A percentile compares a stretch with the other conserved stretches of the same genome.
These are phyloP conservation scores for Lasiodiplodia gonubiensis DNA, from an alignment of 2,329 filamentous ascomycete species.

Conservation along the genomic window DNA sequence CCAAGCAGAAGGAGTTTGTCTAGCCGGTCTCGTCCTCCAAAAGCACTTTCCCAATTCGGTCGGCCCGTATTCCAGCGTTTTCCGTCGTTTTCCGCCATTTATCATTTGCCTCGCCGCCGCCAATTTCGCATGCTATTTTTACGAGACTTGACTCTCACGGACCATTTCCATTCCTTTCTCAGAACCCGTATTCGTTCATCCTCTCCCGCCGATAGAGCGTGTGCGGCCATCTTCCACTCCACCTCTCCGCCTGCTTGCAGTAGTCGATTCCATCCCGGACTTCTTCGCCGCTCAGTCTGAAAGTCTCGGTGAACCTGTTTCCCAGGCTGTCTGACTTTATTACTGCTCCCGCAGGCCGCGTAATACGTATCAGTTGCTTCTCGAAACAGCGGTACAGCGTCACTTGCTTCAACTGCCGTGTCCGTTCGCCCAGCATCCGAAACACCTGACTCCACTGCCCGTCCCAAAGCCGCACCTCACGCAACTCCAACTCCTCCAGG, in stretches of 20 bases:
- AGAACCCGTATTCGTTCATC: conserved; percentile 4
- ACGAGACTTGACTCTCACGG: conserved; percentile 13
- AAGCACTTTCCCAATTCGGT: not conserved
- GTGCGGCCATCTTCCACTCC: not conserved
- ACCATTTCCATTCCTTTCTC: not conserved
- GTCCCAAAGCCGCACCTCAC: not conserved
- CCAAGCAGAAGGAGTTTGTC: conserved; percentile 8
- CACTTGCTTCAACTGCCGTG: not conserved
- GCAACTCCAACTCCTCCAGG: not conserved
- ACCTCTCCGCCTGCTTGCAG: not conserved
- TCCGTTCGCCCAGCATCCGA: not conserved
- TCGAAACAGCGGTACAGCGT: conserved; percentile 1
- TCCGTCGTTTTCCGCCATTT: conserved; percentile 1
- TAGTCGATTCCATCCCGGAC: not conserved
- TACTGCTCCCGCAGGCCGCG: not conserved
- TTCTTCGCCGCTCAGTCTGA: not conserved
- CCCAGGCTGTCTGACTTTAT: not conserved
- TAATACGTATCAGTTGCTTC: not conserved
- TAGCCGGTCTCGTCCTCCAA: not conserved
- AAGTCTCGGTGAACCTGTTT: not conserved
- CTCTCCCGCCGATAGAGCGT: not conserved
- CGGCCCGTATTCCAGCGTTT: conserved; percentile 14
- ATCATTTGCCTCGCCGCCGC: not conserved
- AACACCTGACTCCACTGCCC: conserved; percentile 12
- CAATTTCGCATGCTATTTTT: not conserved